phyloP scores from a whole-genome alignment of 2,329 filamentous ascomycete genomes.

The Aspergillus pseudotamarii region DNA sequence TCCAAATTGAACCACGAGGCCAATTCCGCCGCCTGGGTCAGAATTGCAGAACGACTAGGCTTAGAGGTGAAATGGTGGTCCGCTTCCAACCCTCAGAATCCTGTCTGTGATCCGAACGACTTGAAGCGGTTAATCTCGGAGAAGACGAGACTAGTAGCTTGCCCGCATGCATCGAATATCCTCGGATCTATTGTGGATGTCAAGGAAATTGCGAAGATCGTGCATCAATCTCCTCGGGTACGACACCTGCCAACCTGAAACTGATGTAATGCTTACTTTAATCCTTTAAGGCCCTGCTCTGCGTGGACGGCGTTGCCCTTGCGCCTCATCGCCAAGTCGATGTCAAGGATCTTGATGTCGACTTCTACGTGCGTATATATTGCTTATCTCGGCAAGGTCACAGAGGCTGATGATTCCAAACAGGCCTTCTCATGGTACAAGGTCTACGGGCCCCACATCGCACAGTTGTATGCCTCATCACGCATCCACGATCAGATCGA shows the following conservation, averaged over 20 bases:
- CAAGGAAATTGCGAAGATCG: conserved; percentile 37
- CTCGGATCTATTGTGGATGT: conserved; percentile 67
- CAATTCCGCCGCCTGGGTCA: conserved; percentile 74
- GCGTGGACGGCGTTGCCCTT: conserved; percentile 76
- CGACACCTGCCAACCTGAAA: background rate
- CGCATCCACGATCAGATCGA: conserved; percentile 58
- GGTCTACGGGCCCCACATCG: conserved; percentile 75
- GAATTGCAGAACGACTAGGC: conserved; percentile 63
- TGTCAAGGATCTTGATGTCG: conserved; percentile 68
- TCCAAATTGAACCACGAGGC: conserved; percentile 77
- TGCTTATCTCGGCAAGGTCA: background rate
- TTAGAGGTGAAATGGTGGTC: conserved; percentile 73
- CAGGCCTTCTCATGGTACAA: conserved; percentile 78
- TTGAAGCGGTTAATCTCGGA: conserved; percentile 62
- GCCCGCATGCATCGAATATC: conserved; percentile 74
- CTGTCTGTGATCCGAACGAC: conserved; percentile 60
- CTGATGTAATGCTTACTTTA: background rate
- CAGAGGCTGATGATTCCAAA: background rate
- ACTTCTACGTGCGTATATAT: conserved; percentile 62
- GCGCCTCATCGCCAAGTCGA: conserved; percentile 73
- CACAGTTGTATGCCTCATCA: conserved; percentile 68
- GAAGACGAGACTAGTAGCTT: conserved; percentile 70
- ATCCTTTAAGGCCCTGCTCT: conserved; percentile 58
- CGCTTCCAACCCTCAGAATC: conserved; percentile 54
- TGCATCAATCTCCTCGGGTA: conserved; percentile 49